Conservation (phyloP, 2,329 filamentous ascomycete species). For the Ophiostoma sp. region DNA sequence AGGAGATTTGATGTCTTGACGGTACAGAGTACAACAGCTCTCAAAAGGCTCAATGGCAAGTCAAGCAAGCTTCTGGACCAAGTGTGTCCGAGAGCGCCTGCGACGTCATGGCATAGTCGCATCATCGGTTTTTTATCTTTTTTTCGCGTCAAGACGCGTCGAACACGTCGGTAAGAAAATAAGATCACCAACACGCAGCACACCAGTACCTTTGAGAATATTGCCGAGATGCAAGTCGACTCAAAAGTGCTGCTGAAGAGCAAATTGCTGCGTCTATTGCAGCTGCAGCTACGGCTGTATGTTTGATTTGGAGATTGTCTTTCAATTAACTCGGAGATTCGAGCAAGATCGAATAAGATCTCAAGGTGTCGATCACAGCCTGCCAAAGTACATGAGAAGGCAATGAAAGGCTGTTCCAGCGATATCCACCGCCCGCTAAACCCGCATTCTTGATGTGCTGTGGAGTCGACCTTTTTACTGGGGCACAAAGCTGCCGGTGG, state of each 20-base stretch:
- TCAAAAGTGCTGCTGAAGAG: background rate
- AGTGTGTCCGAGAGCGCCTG: background rate
- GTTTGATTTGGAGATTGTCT: background rate
- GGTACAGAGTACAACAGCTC: background rate
- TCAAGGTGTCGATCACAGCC: background rate
- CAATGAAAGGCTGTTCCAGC: background rate
- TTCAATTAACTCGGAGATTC: background rate
- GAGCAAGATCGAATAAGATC: background rate
- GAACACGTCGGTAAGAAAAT: background rate
- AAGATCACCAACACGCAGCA: background rate
- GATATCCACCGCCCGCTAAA: background rate
- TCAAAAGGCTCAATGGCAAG: background rate
- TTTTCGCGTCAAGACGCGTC: background rate
- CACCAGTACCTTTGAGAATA: background rate
- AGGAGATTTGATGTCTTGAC: background rate
- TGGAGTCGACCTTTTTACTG: background rate
- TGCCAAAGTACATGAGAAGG: background rate
- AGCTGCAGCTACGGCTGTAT: background rate
- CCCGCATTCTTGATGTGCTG: constrained; percentile 3
- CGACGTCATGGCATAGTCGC: constrained; percentile 3
- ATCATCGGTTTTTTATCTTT: background rate
- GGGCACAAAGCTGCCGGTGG: background rate
- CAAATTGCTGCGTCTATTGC: background rate
- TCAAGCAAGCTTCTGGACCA: background rate
- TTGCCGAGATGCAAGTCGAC: background rate